Percentiles rank a stretch among this genome's conserved stretches.
phyloP scores from a whole-genome alignment of 768 basidiomycete genomes.

The Tephrocybe rancida region DNA sequence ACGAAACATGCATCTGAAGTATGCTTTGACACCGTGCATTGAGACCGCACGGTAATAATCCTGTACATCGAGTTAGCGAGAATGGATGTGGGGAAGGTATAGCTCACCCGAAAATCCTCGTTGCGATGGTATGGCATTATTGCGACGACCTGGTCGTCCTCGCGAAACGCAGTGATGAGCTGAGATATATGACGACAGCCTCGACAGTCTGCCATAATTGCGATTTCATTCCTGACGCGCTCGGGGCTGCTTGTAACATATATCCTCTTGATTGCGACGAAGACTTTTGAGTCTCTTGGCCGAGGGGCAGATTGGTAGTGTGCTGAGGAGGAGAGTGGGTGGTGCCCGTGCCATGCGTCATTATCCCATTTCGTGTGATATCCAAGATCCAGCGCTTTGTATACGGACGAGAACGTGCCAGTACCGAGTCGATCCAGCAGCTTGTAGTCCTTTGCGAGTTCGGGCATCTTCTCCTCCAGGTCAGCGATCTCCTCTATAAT shows the following conservation, averaged over 20 bases:
- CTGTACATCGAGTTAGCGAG: constrained; percentile 32
- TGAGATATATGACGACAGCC: constrained; percentile 89
- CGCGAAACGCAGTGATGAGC: constrained; percentile 91
- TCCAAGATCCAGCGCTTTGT: constrained; percentile 87
- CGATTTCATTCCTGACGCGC: constrained; percentile 89
- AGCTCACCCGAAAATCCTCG: constrained; percentile 87
- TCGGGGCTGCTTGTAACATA: constrained; percentile 95
- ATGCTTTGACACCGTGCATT: constrained; percentile 76
- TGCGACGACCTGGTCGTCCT: constrained; percentile 90
- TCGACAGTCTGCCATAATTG: constrained; percentile 84
- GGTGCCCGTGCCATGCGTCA: constrained; percentile 67
- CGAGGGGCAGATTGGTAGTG: constrained; percentile 57
- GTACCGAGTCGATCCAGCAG: constrained; percentile 92
- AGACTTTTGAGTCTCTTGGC: constrained; percentile 53
- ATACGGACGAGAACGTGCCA: constrained; percentile 99
- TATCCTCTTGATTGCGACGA: constrained; percentile 95
- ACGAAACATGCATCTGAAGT: constrained; percentile 90
- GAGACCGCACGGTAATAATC: constrained; percentile 80
- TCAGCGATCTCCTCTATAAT: constrained; percentile 79
- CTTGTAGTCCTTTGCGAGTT: constrained; percentile 68
- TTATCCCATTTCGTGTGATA: constrained; percentile 82
- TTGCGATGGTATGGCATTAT: constrained; percentile 93
- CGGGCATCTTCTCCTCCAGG: constrained; percentile 66
- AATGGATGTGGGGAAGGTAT: background rate
- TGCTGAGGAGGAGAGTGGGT: constrained; percentile 64